Conservation (phyloP, 345 rosid genomes). For the Ceriops zippeliana region DNA sequence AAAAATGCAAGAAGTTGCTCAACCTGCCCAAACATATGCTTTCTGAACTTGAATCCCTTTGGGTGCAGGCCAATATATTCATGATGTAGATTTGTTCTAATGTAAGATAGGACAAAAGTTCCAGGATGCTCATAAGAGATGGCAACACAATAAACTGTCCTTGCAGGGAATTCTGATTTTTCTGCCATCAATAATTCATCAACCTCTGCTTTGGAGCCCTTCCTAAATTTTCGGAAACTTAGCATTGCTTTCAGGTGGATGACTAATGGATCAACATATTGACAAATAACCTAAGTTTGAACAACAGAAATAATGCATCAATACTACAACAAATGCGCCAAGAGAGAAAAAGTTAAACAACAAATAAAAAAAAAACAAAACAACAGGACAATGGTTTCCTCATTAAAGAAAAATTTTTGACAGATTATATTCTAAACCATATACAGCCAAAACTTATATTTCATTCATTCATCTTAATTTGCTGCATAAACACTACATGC, state of each 20-base stretch:
- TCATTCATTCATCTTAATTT: too few relatives aligned
- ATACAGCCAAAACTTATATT: too few relatives aligned
- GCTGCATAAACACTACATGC: too few relatives aligned
- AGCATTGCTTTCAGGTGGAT: constrained; percentile 13
- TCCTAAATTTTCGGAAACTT: constrained; percentile 6
- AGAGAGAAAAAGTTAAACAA: not conserved
- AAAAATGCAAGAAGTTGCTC: constrained; percentile 13
- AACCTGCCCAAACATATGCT: constrained; percentile 2
- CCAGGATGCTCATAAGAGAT: constrained; percentile 16
- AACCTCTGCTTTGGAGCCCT: constrained; percentile 15
- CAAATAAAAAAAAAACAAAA: not conserved
- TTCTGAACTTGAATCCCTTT: constrained; percentile 12
- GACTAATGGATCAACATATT: constrained; percentile 16
- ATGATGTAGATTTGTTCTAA: constrained; percentile 18
- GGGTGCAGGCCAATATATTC: constrained; percentile 15
- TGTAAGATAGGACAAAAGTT: constrained; percentile 10
- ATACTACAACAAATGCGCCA: not conserved
- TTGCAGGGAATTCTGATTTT: constrained; percentile 8
- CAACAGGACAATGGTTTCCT: too few relatives aligned
- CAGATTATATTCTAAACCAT: too few relatives aligned
- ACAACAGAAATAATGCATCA: not conserved
- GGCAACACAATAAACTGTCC: constrained; percentile 15
- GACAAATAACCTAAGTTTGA: constrained; percentile 8
- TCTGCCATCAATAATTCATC: constrained; percentile 12
- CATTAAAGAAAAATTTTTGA: too few relatives aligned